A percentile compares a stretch with the other conserved stretches of the same genome.
Evolutionary conservation across 345 rosid genomes (phyloP).

Genomic region (Lepidium africanum): DNA sequence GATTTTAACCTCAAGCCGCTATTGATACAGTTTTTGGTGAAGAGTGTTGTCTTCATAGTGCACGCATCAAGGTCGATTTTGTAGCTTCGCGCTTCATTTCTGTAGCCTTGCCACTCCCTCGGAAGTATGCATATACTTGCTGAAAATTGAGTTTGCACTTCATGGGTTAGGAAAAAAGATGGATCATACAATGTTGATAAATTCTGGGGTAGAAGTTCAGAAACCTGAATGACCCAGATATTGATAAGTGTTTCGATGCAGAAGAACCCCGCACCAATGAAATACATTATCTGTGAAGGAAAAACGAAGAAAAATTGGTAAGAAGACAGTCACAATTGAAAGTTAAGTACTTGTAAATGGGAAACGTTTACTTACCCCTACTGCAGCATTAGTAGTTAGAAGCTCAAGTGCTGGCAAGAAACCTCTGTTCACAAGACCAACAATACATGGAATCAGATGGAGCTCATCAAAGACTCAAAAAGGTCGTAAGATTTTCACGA

Average conservation of each 20-base stretch:
- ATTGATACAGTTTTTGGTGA: slow-evolving; percentile 7
- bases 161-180: neutral
- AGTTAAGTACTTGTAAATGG: neutral
- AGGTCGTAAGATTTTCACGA: neutral
- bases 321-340: neutral
- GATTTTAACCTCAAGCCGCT: slow-evolving; percentile 16
- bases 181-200: neutral
- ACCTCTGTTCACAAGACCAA: slow-evolving; percentile 53
- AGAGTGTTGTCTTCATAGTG: slow-evolving; percentile 36
- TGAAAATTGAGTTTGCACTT: slow-evolving; percentile 29
- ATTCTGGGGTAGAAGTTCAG: slow-evolving; percentile 2
- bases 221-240: slow-evolving; percentile 97
- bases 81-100: slow-evolving; percentile 77
- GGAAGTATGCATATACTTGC: slow-evolving; percentile 94
- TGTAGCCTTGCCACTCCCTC: slow-evolving; percentile 88
- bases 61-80: slow-evolving; percentile 54
- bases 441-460: slow-evolving; percentile 13
- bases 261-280: slow-evolving; percentile 76
- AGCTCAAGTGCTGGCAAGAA: slow-evolving; percentile 85
- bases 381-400: slow-evolving; percentile 37
- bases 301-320: neutral
- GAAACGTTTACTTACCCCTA: slow-evolving; percentile 27
- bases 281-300: slow-evolving; percentile 60
- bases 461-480: neutral
- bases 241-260: slow-evolving; percentile 70